These are phyloP conservation scores for Russula lepida DNA, from an alignment of 768 basidiomycete genomes.

Conservation along the genomic window DNA sequence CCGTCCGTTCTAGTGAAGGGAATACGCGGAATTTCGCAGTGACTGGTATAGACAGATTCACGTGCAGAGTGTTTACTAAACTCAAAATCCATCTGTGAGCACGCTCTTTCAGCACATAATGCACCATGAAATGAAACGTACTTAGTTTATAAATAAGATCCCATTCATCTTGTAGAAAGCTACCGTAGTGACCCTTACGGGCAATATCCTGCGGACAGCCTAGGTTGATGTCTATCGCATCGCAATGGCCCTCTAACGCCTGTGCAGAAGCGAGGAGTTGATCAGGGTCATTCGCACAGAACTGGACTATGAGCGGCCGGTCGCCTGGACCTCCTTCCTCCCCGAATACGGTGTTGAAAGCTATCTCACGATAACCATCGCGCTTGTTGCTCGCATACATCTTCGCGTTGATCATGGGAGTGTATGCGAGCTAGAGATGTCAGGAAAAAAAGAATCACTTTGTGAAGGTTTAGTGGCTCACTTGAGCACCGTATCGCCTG, in stretches of 20 bases:
- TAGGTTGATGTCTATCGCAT: slow-evolving; percentile 91
- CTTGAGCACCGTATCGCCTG: slow-evolving; percentile 75
- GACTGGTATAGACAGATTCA: slow-evolving; percentile 81
- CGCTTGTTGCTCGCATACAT: slow-evolving; percentile 52
- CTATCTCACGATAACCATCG: slow-evolving; percentile 48
- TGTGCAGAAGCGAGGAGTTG: slow-evolving; percentile 70
- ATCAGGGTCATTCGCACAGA: slow-evolving; percentile 86
- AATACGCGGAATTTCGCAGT: slow-evolving; percentile 96
- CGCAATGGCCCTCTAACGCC: slow-evolving; percentile 68
- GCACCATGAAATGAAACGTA: slow-evolving; percentile 28
- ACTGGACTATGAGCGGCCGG: slow-evolving; percentile 84
- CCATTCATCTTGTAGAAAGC: slow-evolving; percentile 94
- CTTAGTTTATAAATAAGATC: slow-evolving; percentile 75
- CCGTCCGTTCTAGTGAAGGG: slow-evolving; percentile 74
- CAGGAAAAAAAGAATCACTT: slow-evolving; percentile 10
- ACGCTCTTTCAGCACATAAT: neutral
- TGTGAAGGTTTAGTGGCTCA: slow-evolving; percentile 27
- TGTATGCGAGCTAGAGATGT: slow-evolving; percentile 64
- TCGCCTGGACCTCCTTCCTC: slow-evolving; percentile 82
- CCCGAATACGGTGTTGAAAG: slow-evolving; percentile 58
- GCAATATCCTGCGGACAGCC: slow-evolving; percentile 97
- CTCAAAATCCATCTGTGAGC: neutral
- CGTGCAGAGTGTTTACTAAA: slow-evolving; percentile 80
- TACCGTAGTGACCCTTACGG: slow-evolving; percentile 74
- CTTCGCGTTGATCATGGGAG: slow-evolving; percentile 98